These are phyloP conservation scores for Dictyostelium capitatum DNA, from an alignment of 78 protist genomes.

Conservation along the genomic window DNA sequence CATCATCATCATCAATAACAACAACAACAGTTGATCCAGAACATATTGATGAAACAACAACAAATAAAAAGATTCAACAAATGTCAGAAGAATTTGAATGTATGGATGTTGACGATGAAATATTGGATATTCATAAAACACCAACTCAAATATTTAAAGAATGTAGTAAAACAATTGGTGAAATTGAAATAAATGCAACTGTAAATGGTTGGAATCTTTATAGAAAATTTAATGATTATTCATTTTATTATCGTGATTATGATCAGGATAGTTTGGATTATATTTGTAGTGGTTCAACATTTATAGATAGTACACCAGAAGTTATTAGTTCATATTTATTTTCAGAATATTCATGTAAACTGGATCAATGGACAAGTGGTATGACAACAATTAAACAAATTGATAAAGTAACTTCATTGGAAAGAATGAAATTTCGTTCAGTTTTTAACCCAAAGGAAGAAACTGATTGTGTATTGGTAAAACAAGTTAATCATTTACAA, in stretches of 20 bases:
- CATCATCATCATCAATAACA: neutral
- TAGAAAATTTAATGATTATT: neutral
- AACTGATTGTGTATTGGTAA: neutral
- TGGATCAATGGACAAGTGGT: constrained; percentile 29
- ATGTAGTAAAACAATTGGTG: constrained; percentile 18
- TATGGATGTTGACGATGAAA: neutral
- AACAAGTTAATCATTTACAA: constrained; percentile 22
- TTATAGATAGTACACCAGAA: neutral
- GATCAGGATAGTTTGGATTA: neutral
- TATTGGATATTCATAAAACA: neutral
- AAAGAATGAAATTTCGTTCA: constrained; percentile 10
- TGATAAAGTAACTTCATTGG: neutral
- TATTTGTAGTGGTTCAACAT: neutral
- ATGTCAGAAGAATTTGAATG: constrained; percentile 13
- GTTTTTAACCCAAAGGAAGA: constrained; percentile 2
- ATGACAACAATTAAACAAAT: neutral
- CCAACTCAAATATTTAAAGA: constrained; percentile 33
- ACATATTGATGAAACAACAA: too few relatives aligned
- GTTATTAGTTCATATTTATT: neutral
- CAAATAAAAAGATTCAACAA: neutral
- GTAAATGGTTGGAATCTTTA: constrained; percentile 18
- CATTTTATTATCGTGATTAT: constrained; percentile 30
- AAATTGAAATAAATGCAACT: constrained; percentile 6
- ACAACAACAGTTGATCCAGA: neutral
- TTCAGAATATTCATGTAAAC: neutral